phyloP scores from a whole-genome alignment of 495 filamentous ascomycete genomes.

The Daldinia concentrica region DNA sequence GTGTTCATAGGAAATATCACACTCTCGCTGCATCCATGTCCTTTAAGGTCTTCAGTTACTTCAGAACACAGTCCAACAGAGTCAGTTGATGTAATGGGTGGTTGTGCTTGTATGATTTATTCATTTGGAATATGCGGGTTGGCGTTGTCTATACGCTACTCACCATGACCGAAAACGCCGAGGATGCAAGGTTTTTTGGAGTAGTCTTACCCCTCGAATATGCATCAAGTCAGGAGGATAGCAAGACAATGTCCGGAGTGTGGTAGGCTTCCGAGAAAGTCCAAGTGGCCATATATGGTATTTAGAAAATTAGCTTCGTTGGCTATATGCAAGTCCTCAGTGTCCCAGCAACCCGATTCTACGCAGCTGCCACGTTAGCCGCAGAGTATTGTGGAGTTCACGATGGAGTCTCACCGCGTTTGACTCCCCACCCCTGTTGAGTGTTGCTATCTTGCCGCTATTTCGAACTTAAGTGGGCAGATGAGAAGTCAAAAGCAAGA shows the following conservation, averaged over 20 bases:
- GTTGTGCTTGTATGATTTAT: background rate
- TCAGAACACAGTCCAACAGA: background rate
- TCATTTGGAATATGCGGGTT: conserved; percentile 2
- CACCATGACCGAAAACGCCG: background rate
- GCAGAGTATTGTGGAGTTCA: conserved; percentile 6
- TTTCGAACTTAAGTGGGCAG: conserved; percentile 4
- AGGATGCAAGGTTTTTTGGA: background rate
- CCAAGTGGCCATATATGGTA: background rate
- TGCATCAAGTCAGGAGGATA: background rate
- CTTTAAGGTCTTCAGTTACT: background rate
- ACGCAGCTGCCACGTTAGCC: conserved; percentile 4
- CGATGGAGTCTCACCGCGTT: background rate
- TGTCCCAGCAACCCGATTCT: background rate
- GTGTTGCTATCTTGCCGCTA: background rate
- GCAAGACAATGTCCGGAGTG: background rate
- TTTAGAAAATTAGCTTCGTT: conserved; percentile 2
- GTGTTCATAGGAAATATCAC: conserved; percentile 30
- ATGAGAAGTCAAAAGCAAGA: conserved; percentile 7
- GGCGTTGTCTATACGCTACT: background rate
- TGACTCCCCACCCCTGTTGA: background rate
- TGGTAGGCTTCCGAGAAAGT: background rate
- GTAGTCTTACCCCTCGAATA: background rate
- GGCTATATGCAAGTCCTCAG: conserved; percentile 7
- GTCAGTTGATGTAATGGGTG: background rate
- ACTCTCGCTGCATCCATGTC: conserved; percentile 1